Percentiles rank a stretch among this genome's conserved stretches.
Conservation (phyloP, 2,329 filamentous ascomycete species). For the Davidsoniella neocaledoniae region DNA sequence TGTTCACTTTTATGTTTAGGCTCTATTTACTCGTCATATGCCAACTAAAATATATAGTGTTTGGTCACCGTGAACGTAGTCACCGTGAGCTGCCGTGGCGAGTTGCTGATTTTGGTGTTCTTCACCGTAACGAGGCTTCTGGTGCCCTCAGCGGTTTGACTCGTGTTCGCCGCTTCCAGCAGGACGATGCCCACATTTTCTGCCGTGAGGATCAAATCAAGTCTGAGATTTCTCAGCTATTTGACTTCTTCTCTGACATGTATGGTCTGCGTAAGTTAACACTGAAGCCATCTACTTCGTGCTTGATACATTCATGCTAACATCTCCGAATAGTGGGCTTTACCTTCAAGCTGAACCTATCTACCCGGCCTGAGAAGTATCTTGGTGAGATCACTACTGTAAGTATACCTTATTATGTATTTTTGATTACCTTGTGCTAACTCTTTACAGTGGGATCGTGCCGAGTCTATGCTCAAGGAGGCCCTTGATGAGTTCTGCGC, state of each 20-base stretch:
- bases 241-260: constrained; percentile 54
- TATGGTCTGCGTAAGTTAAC: constrained; percentile 25
- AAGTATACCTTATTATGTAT: not conserved
- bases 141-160: constrained; percentile 83
- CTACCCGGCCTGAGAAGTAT: constrained; percentile 75
- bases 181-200: constrained; percentile 95
- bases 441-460: constrained; percentile 52
- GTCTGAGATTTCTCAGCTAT: constrained; percentile 57
- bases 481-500: constrained; percentile 63
- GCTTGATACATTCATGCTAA: not conserved
- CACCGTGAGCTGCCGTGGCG: constrained; percentile 69
- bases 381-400: constrained; percentile 63
- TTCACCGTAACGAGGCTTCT: constrained; percentile 90
- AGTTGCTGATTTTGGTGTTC: constrained; percentile 86
- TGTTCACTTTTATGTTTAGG: not conserved
- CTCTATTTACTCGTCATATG: not conserved
- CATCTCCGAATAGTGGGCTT: constrained; percentile 19
- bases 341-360: constrained; percentile 86
- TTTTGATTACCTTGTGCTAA: not conserved
- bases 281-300: not conserved
- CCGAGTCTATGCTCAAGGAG: constrained; percentile 63
- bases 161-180: constrained; percentile 81
- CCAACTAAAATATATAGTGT: constrained; percentile 10
- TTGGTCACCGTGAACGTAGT: constrained; percentile 14
- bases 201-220: constrained; percentile 64